Percentiles rank a stretch among this genome's conserved stretches.
phyloP scores from a whole-genome alignment of 2,329 filamentous ascomycete genomes.

The Pseudogymnoascus verrucosus region DNA sequence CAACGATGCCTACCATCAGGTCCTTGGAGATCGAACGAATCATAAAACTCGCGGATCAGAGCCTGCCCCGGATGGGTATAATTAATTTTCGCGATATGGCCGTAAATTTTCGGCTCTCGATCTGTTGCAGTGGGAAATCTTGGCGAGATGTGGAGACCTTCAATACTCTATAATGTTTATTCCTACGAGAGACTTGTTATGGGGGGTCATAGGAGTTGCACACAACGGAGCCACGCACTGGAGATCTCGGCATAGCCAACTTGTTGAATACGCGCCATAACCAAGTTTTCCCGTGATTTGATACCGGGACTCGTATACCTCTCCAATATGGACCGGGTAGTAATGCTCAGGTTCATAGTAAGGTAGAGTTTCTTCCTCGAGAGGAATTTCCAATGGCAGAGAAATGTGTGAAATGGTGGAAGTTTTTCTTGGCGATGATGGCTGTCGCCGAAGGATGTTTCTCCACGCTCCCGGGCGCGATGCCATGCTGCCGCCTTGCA shows the following conservation, averaged over 20 bases:
- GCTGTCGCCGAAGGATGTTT: not conserved
- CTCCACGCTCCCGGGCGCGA: not conserved
- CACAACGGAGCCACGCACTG: conserved; percentile 15
- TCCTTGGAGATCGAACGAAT: conserved; percentile 27
- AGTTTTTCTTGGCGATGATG: not conserved
- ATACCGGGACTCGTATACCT: conserved; percentile 15
- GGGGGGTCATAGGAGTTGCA: conserved; percentile 14
- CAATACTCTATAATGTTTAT: conserved; percentile 14
- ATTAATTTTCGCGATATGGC: conserved; percentile 22
- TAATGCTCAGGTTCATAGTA: conserved; percentile 5
- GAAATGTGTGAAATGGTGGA: not conserved
- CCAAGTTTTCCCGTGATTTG: conserved; percentile 18
- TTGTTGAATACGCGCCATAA: conserved; percentile 18
- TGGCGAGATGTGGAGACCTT: conserved; percentile 11
- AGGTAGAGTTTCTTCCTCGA: not conserved
- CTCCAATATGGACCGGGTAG: conserved; percentile 17
- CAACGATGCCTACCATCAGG: conserved; percentile 17
- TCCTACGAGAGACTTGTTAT: conserved; percentile 14
- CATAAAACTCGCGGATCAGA: conserved; percentile 26
- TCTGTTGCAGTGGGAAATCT: not conserved
- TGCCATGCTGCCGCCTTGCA: not conserved
- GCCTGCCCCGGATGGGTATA: conserved; percentile 26
- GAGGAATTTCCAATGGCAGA: not conserved
- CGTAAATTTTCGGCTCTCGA: conserved; percentile 27
- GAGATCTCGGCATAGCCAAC: conserved; percentile 17